Percentiles rank a stretch among this genome's conserved stretches.
phyloP scores from a whole-genome alignment of 2,329 filamentous ascomycete species.

The Diaporthe velutina region DNA sequence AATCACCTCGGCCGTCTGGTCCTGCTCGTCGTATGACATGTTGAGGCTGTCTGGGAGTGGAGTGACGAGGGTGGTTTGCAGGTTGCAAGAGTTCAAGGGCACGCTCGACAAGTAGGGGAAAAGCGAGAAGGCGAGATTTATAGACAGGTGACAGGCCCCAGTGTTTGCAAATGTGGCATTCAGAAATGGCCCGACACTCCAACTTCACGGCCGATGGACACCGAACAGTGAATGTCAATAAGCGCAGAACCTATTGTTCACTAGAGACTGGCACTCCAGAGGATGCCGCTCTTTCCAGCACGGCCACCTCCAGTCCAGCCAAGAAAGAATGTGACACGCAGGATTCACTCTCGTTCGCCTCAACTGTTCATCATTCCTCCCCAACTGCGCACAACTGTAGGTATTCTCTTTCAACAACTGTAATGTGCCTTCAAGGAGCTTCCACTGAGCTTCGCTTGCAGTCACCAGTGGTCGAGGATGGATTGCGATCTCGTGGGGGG shows the following conservation, averaged over 20 bases:
- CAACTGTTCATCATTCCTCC: conserved; percentile 28
- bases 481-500: neutral
- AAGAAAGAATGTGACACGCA: conserved; percentile 33
- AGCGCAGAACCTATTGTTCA: conserved; percentile 34
- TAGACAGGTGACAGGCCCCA: conserved; percentile 20
- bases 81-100: conserved; percentile 21
- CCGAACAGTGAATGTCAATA: conserved; percentile 32
- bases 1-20: conserved; percentile 83
- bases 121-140: conserved; percentile 8
- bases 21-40: conserved; percentile 65
- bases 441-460: neutral
- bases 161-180: conserved; percentile 26
- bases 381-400: neutral
- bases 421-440: neutral
- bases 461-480: neutral
- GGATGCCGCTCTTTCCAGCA: conserved; percentile 25
- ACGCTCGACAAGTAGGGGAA: conserved; percentile 14
- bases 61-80: neutral
- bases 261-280: conserved; percentile 22
- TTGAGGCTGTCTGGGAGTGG: conserved; percentile 39
- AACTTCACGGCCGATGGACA: conserved; percentile 32
- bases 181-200: conserved; percentile 17
- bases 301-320: conserved; percentile 34
- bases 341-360: conserved; percentile 23
- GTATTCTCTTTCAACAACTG: neutral